Evolutionary conservation across 169 alveolate species (phyloP).

Genomic region (Eimeria acervulina): DNA sequence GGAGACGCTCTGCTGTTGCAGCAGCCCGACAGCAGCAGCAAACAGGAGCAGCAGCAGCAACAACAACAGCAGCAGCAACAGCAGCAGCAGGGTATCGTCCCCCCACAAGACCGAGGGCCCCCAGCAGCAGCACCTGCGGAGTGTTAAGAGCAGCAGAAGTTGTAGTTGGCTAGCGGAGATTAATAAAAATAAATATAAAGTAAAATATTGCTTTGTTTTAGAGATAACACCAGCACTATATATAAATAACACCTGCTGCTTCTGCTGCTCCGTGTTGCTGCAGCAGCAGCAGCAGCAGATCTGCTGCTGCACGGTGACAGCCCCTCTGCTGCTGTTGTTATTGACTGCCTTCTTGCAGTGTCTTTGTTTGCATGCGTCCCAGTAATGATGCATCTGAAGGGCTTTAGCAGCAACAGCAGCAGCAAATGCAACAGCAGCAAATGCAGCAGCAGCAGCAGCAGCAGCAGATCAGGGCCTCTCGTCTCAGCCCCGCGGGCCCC

Average conservation of each 20-base stretch:
- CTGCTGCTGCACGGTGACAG: not conserved
- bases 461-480: slow-evolving; percentile 13
- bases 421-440: not conserved
- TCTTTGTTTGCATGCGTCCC: not conserved
- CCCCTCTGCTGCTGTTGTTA: not conserved
- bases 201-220: not conserved
- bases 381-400: not conserved
- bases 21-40: not conserved
- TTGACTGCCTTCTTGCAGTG: not conserved
- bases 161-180: not conserved
- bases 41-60: not conserved
- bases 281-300: not conserved
- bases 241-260: not conserved
- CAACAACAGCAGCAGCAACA: not conserved
- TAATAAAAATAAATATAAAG: not conserved
- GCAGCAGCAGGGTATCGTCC: not conserved
- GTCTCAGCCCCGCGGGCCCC: not conserved
- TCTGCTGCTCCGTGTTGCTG: not conserved
- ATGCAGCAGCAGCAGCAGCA: not conserved
- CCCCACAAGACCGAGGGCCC: not conserved
- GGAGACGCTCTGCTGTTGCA: not conserved
- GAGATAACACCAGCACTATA: not conserved
- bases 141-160: not conserved
- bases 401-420: not conserved
- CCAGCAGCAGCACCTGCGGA: not conserved